A percentile compares a stretch with the other conserved stretches of the same genome.
Evolutionary conservation across 192 early-diverging fungal species (phyloP).

Genomic region (Bifiguratus adelaidae): DNA sequence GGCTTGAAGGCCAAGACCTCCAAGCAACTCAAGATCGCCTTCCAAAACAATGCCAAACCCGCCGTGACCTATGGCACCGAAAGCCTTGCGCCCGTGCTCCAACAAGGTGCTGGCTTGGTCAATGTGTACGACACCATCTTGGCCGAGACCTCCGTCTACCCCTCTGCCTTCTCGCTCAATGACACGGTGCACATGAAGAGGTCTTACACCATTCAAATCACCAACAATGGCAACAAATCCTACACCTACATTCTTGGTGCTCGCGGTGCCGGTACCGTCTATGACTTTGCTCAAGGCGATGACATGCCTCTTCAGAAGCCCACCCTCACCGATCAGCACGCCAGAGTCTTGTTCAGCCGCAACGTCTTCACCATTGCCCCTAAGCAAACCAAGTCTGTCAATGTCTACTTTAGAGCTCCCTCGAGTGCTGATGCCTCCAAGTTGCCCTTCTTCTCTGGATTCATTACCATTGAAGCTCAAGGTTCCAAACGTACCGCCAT

Average conservation of each 20-base stretch:
- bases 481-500: background rate
- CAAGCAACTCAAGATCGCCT: background rate
- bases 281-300: background rate
- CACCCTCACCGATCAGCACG: background rate
- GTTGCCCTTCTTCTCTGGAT: background rate
- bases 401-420: background rate
- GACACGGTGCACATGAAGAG: background rate
- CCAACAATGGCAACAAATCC: background rate
- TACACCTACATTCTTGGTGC: background rate
- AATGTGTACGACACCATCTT: background rate
- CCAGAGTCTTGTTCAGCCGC: background rate
- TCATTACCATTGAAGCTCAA: background rate
- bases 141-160: background rate
- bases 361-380: background rate
- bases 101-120: background rate
- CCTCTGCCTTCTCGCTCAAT: background rate
- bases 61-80: background rate
- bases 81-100: background rate
- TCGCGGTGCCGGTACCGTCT: background rate
- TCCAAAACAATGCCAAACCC: slow-evolving; percentile 1
- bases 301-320: background rate
- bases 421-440: background rate
- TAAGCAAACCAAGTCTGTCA: background rate
- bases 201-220: background rate
- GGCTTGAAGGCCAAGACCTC: background rate